Evolutionary conservation across 768 basidiomycete genomes (phyloP).

Genomic region (Psilocybe subaeruginosa): DNA sequence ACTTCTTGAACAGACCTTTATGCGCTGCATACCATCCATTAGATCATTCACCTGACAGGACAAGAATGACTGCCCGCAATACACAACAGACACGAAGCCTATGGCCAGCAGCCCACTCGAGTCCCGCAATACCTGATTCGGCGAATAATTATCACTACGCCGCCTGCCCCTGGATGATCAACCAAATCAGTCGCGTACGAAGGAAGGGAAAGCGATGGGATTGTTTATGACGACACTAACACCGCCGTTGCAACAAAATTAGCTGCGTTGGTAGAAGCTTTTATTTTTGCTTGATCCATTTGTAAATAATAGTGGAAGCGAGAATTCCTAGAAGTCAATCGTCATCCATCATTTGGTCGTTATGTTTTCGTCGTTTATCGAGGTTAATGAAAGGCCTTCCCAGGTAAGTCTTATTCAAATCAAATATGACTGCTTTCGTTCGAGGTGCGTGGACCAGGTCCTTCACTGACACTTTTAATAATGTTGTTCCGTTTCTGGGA

Average conservation of each 20-base stretch:
- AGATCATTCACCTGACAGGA: constrained; percentile 21
- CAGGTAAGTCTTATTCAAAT: constrained; percentile 26
- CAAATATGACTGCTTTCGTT: constrained; percentile 25
- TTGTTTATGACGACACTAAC: not conserved
- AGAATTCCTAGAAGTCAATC: not conserved
- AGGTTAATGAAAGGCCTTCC: constrained; percentile 28
- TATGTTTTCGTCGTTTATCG: not conserved
- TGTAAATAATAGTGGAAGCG: not conserved
- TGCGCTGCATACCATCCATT: constrained; percentile 34
- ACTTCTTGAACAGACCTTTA: constrained; percentile 35
- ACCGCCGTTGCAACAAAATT: not conserved
- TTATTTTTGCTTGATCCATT: not conserved
- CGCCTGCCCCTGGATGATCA: not conserved
- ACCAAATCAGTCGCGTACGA: not conserved
- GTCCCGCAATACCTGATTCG: no score
- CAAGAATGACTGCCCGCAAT: not conserved
- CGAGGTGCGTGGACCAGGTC: constrained; percentile 25
- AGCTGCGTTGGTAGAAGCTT: not conserved
- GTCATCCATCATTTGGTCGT: not conserved
- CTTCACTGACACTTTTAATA: constrained; percentile 20
- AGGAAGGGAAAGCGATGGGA: not conserved
- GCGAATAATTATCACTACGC: no score
- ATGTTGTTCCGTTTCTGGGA: constrained; percentile 7
- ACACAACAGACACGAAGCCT: no score
- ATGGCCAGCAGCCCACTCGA: no score